Evolutionary conservation across 2,329 filamentous ascomycete species (phyloP), one percentile per base, ranked within the genome.

Genomic region (Rhinocladiella mackenziei): DNA sequence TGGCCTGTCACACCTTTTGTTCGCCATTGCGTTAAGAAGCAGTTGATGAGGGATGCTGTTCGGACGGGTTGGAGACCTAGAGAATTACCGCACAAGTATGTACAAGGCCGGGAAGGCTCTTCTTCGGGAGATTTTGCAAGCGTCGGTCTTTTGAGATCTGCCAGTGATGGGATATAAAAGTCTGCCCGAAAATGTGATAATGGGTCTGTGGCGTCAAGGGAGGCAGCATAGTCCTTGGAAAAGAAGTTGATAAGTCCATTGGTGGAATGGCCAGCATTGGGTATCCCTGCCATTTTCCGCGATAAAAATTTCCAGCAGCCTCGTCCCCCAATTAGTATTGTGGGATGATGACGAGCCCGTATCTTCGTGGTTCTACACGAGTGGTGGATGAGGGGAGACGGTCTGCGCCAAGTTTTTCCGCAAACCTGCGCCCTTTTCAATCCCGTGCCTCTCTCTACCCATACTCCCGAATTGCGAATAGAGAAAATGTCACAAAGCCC

Each of bases 11-110:
- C 89, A 13, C 84, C 89, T 54, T 92, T 84, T 0, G 81, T 83
- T 0, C 83, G 83, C 89, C 89, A 95, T 3, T 86, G 88, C 50
- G 84, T 77, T 1, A 94, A 75, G 55, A 94, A 88, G 4, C 80
- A 76, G 33, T 81, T 71, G 50, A 94, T 68, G 51, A 86, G 81
- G 11, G 74, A 68, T 13, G 76, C 72, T 0, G 83, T 81, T 10
- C 76, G 76, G 50, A 77, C 80, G 32, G 89, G 88, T 63, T 95
- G 89, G 3, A 91, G 77, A 26, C 89, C 89, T 1, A 95, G 76
- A 0, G 88, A 94, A 69, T 95, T 94, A 44, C 89, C 89, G 55
- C 88, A 91, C 52, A 96, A 81, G 65, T 95, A 96, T 47, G 87
- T 82, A 10, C 58, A 57, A 14, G 53, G 57, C n/a, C 66, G 57